A percentile compares a stretch with the other conserved stretches of the same genome.
These are phyloP conservation scores for Eucalyptus polyanthemos DNA, from an alignment of 345 rosid genomes.

Conservation along the genomic window DNA sequence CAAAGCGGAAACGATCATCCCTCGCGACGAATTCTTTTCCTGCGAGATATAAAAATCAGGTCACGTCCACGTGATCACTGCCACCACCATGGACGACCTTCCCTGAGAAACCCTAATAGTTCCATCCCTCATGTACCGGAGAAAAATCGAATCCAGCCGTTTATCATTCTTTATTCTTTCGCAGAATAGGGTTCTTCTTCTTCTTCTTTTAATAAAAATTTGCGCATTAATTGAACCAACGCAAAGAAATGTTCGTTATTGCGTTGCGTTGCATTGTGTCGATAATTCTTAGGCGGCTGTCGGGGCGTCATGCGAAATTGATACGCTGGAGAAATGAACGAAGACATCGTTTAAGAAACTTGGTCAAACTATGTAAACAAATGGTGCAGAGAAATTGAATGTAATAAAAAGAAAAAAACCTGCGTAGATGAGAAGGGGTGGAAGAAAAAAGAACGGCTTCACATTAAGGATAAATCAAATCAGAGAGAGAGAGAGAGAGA, in stretches of 20 bases:
- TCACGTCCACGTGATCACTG: neutral
- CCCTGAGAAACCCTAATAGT: neutral
- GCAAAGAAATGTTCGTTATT: neutral
- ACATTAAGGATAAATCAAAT: neutral
- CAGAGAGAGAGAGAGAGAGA: neutral
- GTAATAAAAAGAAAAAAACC: too few species aligned
- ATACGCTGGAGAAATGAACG: neutral
- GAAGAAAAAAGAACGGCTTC: neutral
- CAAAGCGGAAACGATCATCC: neutral
- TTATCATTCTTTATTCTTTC: neutral
- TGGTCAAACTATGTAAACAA: neutral
- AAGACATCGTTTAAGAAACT: neutral
- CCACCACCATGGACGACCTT: neutral
- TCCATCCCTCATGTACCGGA: neutral
- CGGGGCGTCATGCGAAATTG: neutral
- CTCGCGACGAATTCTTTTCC: neutral
- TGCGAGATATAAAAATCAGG: neutral
- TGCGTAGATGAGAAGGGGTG: neutral
- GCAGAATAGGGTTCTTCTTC: rapidly evolving
- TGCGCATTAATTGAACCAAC: too few species aligned
- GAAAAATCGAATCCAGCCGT: neutral
- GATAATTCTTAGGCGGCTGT: neutral
- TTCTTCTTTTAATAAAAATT: rapidly evolving
- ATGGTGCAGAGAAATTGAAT: neutral
- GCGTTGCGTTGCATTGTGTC: neutral